Conservation (phyloP, 148 eudicot genomes). For the Chenopodium album region DNA sequence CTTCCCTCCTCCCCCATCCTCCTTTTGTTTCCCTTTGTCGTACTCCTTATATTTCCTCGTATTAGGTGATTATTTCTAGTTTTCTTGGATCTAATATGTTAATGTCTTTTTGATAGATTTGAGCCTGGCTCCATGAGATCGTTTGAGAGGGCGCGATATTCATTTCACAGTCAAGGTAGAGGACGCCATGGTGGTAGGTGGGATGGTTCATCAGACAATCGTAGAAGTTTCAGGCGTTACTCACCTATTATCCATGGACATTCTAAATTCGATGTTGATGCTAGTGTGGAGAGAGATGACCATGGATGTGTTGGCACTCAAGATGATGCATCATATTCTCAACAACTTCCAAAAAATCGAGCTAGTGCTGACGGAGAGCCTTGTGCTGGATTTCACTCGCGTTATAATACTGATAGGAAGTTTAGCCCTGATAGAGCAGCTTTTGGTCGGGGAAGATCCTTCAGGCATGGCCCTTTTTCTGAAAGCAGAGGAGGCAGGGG, state of each 20-base stretch:
- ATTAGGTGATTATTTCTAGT: neutral
- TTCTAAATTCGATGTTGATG: slow-evolving; percentile 23
- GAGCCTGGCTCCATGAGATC: slow-evolving; percentile 32
- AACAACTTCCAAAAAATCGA: slow-evolving; percentile 25
- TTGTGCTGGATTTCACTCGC: slow-evolving; percentile 26
- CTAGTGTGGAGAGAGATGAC: slow-evolving; percentile 18
- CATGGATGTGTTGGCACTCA: slow-evolving; percentile 23
- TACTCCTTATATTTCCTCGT: neutral
- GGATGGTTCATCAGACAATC: slow-evolving; percentile 23
- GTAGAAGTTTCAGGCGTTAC: slow-evolving; percentile 32
- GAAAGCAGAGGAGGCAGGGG: slow-evolving; percentile 31
- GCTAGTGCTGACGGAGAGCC: slow-evolving; percentile 10
- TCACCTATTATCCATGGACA: slow-evolving; percentile 32
- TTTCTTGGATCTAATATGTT: slow-evolving; percentile 15
- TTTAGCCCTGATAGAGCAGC: slow-evolving; percentile 29
- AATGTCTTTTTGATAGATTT: slow-evolving; percentile 27
- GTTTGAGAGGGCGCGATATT: slow-evolving; percentile 31
- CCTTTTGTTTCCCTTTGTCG: neutral
- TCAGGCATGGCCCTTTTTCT: slow-evolving; percentile 23
- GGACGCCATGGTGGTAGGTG: slow-evolving; percentile 31
- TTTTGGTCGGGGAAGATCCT: slow-evolving; percentile 34
- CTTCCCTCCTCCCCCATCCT: no score
- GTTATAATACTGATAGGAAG: slow-evolving; percentile 25
- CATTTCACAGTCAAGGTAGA: slow-evolving; percentile 31
- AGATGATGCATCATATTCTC: slow-evolving; percentile 26